phyloP scores from a whole-genome alignment of 306 rosid species.

The Quercus variabilis region DNA sequence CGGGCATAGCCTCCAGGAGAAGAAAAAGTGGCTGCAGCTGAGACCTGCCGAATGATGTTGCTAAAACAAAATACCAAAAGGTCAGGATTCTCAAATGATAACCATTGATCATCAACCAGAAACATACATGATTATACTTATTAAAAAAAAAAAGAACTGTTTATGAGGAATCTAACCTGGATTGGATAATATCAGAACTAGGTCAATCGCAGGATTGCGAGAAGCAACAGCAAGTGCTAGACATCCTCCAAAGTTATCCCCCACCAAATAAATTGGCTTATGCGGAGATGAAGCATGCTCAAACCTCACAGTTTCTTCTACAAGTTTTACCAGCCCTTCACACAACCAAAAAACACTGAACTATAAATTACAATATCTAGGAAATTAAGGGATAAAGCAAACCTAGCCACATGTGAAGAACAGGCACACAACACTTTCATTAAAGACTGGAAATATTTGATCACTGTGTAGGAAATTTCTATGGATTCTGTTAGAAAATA shows the following conservation, averaged over 20 bases:
- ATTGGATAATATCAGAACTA: slow-evolving; percentile 64
- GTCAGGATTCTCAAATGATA: slow-evolving; percentile 27
- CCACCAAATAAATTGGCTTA: slow-evolving; percentile 90
- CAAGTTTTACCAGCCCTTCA: slow-evolving; percentile 83
- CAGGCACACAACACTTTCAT: background rate
- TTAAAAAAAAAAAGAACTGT: slow-evolving; percentile 1
- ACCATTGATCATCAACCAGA: slow-evolving; percentile 12
- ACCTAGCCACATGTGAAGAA: background rate
- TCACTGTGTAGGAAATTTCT: background rate
- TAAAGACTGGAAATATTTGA: background rate
- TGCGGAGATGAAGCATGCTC: slow-evolving; percentile 70
- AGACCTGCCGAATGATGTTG: slow-evolving; percentile 83
- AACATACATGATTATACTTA: slow-evolving; percentile 9
- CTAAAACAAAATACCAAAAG: slow-evolving; percentile 42
- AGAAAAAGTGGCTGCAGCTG: slow-evolving; percentile 83
- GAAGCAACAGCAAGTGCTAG: slow-evolving; percentile 92
- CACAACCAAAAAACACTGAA: slow-evolving; percentile 2
- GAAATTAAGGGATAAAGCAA: background rate
- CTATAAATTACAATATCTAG: slow-evolving; percentile 6
- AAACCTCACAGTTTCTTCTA: slow-evolving; percentile 66
- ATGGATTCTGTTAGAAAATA: background rate
- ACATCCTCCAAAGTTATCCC: slow-evolving; percentile 98
- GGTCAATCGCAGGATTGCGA: slow-evolving; percentile 78
- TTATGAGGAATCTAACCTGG: slow-evolving; percentile 53
- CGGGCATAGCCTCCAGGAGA: slow-evolving; percentile 67